Evolutionary conservation across 2,329 filamentous ascomycete genomes (phyloP).

Genomic region (Aurifilum marmelostoma): DNA sequence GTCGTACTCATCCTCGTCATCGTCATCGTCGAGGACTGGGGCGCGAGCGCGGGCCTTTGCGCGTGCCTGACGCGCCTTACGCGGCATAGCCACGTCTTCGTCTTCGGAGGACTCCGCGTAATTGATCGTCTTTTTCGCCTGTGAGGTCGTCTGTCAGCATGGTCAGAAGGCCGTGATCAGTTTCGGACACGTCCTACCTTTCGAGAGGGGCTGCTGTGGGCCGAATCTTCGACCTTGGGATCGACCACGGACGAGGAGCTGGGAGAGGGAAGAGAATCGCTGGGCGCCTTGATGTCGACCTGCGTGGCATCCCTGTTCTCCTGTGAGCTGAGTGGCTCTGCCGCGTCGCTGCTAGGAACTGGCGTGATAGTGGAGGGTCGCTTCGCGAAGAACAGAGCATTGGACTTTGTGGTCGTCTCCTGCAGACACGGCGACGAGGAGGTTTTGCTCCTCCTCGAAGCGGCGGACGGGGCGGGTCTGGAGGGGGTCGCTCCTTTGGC

Average conservation of each 20-base stretch:
- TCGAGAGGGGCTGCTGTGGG: conserved; percentile 74
- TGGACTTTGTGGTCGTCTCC: conserved; percentile 50
- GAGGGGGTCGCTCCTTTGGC: conserved; percentile 40
- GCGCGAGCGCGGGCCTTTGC: conserved; percentile 55
- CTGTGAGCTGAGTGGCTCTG: conserved; percentile 69
- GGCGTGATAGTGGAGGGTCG: conserved; percentile 63
- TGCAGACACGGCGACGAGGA: conserved; percentile 46
- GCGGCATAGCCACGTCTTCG: conserved; percentile 66
- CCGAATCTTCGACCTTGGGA: conserved; percentile 43
- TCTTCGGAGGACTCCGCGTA: conserved; percentile 88
- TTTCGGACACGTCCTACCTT: conserved; percentile 59
- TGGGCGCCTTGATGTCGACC: conserved; percentile 51
- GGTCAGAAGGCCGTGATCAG: not conserved
- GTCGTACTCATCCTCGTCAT: conserved; percentile 72
- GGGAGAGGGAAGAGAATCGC: conserved; percentile 52
- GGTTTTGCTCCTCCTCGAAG: conserved; percentile 32
- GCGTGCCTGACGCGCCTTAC: conserved; percentile 44
- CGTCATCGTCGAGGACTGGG: conserved; percentile 66
- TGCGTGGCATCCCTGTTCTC: conserved; percentile 59
- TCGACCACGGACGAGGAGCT: conserved; percentile 47
- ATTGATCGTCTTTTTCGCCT: conserved; percentile 65
- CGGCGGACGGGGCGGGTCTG: conserved; percentile 34
- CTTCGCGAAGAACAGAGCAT: conserved; percentile 45
- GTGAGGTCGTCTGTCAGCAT: not conserved
- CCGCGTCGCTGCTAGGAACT: conserved; percentile 77